Evolutionary conservation across 2,329 filamentous ascomycete genomes (phyloP), one percentile per base, ranked within the genome.

Genomic region (Xylaria sp.): DNA sequence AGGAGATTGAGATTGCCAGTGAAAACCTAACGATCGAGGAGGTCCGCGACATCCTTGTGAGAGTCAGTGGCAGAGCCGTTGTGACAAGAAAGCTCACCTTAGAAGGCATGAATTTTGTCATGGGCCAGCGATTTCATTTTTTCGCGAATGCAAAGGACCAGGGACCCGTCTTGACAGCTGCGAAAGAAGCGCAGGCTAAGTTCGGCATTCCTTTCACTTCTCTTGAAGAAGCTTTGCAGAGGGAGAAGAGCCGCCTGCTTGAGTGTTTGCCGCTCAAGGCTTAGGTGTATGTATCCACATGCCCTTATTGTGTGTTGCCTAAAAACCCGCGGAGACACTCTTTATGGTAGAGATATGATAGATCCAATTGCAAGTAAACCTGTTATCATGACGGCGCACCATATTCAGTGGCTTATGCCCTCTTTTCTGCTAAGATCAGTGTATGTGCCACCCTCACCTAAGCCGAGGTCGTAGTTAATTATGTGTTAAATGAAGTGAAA

Each of bases 11-110:
- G 1, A 63, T 78, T 3, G 65, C 53, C 1, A 67, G 66, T 44
- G 73, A 75, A n/a, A 13, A 54, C 1, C 38, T 76, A 1, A 70
- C 69, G 1, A 67, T 76, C n/a, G 58, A 77, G 55, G 67, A 77
- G 38, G 56, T 71, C 0, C 63, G 68, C 25, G 65, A 72, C 10
- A 70, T 75, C 13, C 60, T 78, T 0, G 49, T 33, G 1, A 69
- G 27, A 8, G 70, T 76, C 37, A 76, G 69, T 15, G 74, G 76
- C 0, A 70, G 67, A n/a, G 63, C 72, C 0, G 68, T 78, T 1
- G 10, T 10, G 0, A 35, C 66, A 4, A 66, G 47, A 7, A 72
- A 68, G 62, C 58, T 63, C 21, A 66, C 57, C 1, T 33, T 52
- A 5, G 70, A 63, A 17, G 73, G 75, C 33, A 48, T 65, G 3